These are phyloP conservation scores for Starmerella bombicola DNA, from an alignment of 805 yeast genomes.

Conservation along the genomic window DNA sequence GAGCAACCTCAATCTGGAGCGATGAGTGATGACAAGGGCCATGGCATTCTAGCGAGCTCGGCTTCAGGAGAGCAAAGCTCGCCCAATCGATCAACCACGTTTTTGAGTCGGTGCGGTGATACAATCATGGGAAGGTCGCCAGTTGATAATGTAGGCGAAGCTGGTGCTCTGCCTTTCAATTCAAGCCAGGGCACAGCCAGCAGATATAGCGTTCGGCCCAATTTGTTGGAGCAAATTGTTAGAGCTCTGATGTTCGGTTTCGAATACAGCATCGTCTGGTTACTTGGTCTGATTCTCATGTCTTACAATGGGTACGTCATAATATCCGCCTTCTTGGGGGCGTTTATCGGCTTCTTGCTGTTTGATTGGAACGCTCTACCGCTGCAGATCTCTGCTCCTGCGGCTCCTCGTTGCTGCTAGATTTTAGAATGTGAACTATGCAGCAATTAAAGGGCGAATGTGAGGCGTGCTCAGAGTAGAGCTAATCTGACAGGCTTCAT, in stretches of 20 bases:
- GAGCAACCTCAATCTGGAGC: background rate
- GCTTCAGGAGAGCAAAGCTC: background rate
- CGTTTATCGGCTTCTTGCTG: conserved; percentile 44
- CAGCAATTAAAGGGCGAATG: too few relatives aligned
- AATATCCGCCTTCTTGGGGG: conserved; percentile 51
- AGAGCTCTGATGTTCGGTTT: conserved; percentile 41
- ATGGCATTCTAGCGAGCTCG: background rate
- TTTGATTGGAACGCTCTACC: conserved; percentile 39
- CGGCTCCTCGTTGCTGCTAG: conserved; percentile 8
- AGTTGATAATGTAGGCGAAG: background rate
- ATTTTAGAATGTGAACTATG: too few relatives aligned
- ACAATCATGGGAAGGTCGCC: background rate
- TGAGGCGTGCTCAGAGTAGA: too few relatives aligned
- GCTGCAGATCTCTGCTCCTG: conserved; percentile 1
- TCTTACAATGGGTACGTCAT: conserved; percentile 60
- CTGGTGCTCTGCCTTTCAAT: background rate
- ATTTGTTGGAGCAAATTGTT: conserved; percentile 39
- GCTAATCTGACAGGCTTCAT: too few relatives aligned
- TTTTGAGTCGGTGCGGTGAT: background rate
- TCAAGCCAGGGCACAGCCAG: too few relatives aligned
- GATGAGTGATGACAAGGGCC: background rate
- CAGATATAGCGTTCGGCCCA: conserved; percentile 28
- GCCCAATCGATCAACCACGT: background rate
- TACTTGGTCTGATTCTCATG: conserved; percentile 63
- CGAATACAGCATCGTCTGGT: conserved; percentile 52